Evolutionary conservation across 2,329 filamentous ascomycete genomes (phyloP), one percentile per base, ranked within the genome.

Genomic region (Pseudonectria buxi): DNA sequence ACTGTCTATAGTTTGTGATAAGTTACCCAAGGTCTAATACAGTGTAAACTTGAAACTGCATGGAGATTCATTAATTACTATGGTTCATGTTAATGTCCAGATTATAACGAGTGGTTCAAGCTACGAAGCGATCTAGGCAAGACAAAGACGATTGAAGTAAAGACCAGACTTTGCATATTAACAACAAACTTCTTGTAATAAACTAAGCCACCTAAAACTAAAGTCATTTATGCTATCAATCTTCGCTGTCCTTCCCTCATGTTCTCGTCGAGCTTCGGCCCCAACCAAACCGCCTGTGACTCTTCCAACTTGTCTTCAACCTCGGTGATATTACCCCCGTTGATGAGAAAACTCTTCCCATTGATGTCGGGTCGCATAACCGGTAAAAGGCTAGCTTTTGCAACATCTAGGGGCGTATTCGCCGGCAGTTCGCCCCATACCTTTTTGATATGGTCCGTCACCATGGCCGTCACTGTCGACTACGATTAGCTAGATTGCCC

Each of bases 191-290:
- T 5, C 18, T 6, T 22, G 18, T 5, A 22, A 6, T 22, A 22
- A 22, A 22, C 18, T 22, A 9, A 9, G 18, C 18, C 18, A 9
- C 5, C 5, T 22, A 9, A 6, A 6, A 22, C 18, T 6, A 22
- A 22, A 22, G 18, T 9, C n/a, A n/a, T 26, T 28, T 24, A 36
- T 14, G 28, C 28, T 12, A 33, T 33, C 7, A 38, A 22, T 13
- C 37, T 35, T 5, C 31, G 29, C 22, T 39, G 37, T 14, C 37
- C 37, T 13, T 39, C 33, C n/a, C 37, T 22, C 32, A 39, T 35
- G 6, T 32, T 7, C 18, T 35, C 22, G 26, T 32, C 25, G 7
- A 39, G 14, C 15, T 32, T 29, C 4, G 12, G 10, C 5, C 37
- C 37, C 11, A 40, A 12, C 37, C 37, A 40, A 4, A 30, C n/a